phyloP scores from a whole-genome alignment of 176 grass and related monocot species.

The Eleusine indica region DNA sequence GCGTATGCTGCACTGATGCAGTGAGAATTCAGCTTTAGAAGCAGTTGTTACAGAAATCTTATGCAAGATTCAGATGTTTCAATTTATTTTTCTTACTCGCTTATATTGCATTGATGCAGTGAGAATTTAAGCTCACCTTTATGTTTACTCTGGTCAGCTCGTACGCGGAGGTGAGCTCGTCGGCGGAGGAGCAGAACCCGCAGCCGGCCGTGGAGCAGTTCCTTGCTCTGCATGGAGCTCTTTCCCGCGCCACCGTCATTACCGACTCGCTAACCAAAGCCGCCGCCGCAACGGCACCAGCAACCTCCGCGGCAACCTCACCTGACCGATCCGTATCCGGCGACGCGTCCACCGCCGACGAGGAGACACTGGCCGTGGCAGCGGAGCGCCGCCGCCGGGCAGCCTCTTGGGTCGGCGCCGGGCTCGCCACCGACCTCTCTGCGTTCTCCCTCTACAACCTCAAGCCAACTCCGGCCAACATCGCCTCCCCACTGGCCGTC shows the following conservation, averaged over 20 bases:
- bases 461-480: constrained; percentile 33
- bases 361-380: constrained; percentile 50
- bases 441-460: constrained; percentile 74
- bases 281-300: background rate
- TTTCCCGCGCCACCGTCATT: constrained; percentile 57
- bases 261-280: constrained; percentile 57
- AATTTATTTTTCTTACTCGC: constrained; percentile 15
- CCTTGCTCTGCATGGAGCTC: constrained; percentile 65
- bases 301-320: constrained; percentile 24
- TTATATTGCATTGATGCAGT: constrained; percentile 7
- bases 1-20: background rate
- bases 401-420: constrained; percentile 70
- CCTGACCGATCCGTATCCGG: constrained; percentile 27
- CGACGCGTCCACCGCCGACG: constrained; percentile 30
- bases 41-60: background rate
- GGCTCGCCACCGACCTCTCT: constrained; percentile 80
- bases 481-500: constrained; percentile 36
- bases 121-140: constrained; percentile 16
- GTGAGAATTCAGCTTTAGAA: constrained; percentile 11
- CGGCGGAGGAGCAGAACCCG: constrained; percentile 77
- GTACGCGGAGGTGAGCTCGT: constrained; percentile 77
- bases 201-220: constrained; percentile 86
- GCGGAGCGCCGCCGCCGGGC: constrained; percentile 63
- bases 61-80: background rate
- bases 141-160: constrained; percentile 61